These are phyloP conservation scores for Incumbomyces delicatus DNA, from an alignment of 2,329 filamentous ascomycete genomes.

Conservation along the genomic window DNA sequence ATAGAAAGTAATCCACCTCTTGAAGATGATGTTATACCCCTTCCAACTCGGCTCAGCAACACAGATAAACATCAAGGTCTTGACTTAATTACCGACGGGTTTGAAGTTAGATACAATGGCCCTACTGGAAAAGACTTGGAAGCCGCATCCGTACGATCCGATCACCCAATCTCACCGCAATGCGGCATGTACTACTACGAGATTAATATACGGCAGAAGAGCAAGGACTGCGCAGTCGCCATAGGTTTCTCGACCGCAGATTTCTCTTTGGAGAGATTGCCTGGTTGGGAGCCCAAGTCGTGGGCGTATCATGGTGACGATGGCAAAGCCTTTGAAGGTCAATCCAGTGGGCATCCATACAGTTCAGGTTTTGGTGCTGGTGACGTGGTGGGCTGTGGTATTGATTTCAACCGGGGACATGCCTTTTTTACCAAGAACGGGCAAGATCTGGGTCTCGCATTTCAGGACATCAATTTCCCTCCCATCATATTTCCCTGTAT, in stretches of 20 bases:
- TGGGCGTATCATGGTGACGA: slow-evolving; percentile 61
- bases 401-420: slow-evolving; percentile 52
- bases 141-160: slow-evolving; percentile 69
- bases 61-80: slow-evolving; percentile 63
- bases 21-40: slow-evolving; percentile 54
- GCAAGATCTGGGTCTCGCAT: slow-evolving; percentile 44
- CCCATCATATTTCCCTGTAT: slow-evolving; percentile 41
- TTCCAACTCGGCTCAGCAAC: slow-evolving; percentile 76
- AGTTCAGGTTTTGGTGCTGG: slow-evolving; percentile 50
- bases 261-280: slow-evolving; percentile 50
- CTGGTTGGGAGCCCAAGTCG: slow-evolving; percentile 56
- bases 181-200: slow-evolving; percentile 96
- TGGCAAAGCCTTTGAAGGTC: slow-evolving; percentile 52
- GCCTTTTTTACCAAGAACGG: slow-evolving; percentile 61
- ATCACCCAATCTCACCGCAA: slow-evolving; percentile 77
- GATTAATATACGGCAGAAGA: slow-evolving; percentile 54
- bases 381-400: slow-evolving; percentile 55
- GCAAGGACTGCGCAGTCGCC: slow-evolving; percentile 50
- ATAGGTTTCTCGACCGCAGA: slow-evolving; percentile 53
- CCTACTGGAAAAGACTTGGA: slow-evolving; percentile 58
- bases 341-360: slow-evolving; percentile 46
- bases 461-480: slow-evolving; percentile 34
- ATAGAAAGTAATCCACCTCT: slow-evolving; percentile 61
- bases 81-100: slow-evolving; percentile 64
- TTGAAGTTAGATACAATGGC: slow-evolving; percentile 57